Evolutionary conservation across 805 yeast species (phyloP), one percentile per base, ranked within the genome.

Genomic region (Saturnispora diversa): DNA sequence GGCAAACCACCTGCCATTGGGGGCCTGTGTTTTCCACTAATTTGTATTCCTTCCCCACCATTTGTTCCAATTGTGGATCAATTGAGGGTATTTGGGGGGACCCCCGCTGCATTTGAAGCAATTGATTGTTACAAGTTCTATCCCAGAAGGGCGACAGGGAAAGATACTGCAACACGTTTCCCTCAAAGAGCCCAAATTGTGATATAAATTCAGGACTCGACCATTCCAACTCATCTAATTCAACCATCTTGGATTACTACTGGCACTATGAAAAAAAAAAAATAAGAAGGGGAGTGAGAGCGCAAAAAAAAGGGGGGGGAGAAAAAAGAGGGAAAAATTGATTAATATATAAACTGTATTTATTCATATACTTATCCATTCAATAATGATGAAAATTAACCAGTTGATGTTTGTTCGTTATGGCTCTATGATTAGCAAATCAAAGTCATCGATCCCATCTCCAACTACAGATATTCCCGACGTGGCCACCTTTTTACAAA

Each of bases 191-290:
- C 0, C 95, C 97, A 57, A 78, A 79, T 39, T 80, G 74, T 56
- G 87, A 95, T 48, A 92, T 86, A 94, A 96, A 92, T 60, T 92
- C 98, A 1, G 98, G 97, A 3, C 92, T 81, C 49, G 88, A 76
- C 98, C 98, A 92, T 59, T 88, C 97, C 31, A 92, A 70, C 53
- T 90, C 97, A 55, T 88, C 97, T 21, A 88, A 66, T 23, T 17
- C 12, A 68, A 67, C 23, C 37, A 24, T 34, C 22, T 17, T 17
- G 16, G 12, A 30, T 30, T 15, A 20, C n/a, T n/a, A n/a, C n/a
- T n/a, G n/a, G n/a, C n/a, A n/a, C n/a, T n/a, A 10, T 16, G 33
- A 15, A 16, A 11, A 30, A 8, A 11, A 9, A 24, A 8, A 12
- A 24, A 24, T 9, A 24, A 5, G 10, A 17, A 11, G 10, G 17